These are phyloP conservation scores for Pyricularia pennisetigena DNA, from an alignment of 2,329 filamentous ascomycete species.

Conservation along the genomic window DNA sequence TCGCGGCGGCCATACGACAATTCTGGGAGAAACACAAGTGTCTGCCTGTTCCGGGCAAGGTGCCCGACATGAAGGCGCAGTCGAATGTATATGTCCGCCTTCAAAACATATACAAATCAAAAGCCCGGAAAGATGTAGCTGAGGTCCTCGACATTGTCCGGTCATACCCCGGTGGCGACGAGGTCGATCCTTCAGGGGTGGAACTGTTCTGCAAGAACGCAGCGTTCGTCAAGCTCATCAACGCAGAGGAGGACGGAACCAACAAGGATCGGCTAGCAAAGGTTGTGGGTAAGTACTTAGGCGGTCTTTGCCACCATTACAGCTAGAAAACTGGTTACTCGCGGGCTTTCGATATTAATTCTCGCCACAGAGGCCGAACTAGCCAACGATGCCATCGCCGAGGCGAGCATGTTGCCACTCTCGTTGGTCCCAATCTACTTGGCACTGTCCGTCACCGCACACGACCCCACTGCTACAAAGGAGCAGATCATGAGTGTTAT, in stretches of 20 bases:
- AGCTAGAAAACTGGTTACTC: not conserved
- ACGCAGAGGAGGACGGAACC: constrained; percentile 29
- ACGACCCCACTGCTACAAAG: constrained; percentile 31
- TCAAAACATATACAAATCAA: constrained; percentile 86
- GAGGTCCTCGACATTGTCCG: constrained; percentile 63
- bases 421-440: constrained; percentile 63
- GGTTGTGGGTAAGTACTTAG: constrained; percentile 38
- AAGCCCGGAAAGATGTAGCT: constrained; percentile 67
- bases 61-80: constrained; percentile 97
- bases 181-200: constrained; percentile 62
- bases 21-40: constrained; percentile 67
- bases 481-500: constrained; percentile 43
- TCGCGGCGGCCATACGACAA: constrained; percentile 65
- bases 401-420: constrained; percentile 35
- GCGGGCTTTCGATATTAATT: constrained; percentile 13
- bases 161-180: constrained; percentile 33
- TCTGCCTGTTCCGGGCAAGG: constrained; percentile 73
- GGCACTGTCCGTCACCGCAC: constrained; percentile 46
- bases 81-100: constrained; percentile 82
- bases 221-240: constrained; percentile 82
- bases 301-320: not conserved
- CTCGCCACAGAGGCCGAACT: constrained; percentile 39
- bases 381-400: constrained; percentile 41
- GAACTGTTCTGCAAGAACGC: constrained; percentile 95
- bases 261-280: constrained; percentile 37